These are phyloP conservation scores for Umbelopsis vinacea DNA, from an alignment of 192 early-diverging fungal species.

Conservation along the genomic window DNA sequence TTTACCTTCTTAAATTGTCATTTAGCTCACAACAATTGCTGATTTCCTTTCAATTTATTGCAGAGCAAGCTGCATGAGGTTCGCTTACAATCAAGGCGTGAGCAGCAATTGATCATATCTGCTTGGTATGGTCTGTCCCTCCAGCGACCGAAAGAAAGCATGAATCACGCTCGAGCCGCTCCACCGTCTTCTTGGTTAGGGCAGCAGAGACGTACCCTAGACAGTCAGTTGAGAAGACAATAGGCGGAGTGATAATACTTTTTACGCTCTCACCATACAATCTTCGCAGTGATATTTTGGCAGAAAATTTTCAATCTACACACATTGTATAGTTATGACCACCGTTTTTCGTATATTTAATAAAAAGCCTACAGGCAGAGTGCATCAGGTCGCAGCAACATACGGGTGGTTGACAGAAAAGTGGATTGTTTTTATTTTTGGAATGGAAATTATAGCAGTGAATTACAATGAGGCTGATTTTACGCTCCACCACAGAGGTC, in stretches of 20 bases:
- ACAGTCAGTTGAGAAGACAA: constrained; percentile 53
- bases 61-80: constrained; percentile 72
- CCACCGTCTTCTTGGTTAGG: constrained; percentile 72
- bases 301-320: not conserved
- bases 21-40: too few relatives aligned
- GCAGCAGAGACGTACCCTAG: constrained; percentile 67
- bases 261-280: too few relatives aligned
- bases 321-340: constrained; percentile 12
- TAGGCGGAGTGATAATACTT: not conserved
- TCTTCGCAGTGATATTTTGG: not conserved
- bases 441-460: not conserved
- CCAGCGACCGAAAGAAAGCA: constrained; percentile 39
- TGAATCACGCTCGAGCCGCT: constrained; percentile 55
- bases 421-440: not conserved
- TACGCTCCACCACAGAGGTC: not conserved
- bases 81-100: constrained; percentile 70
- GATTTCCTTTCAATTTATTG: not conserved
- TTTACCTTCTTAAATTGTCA: not conserved
- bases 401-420: not conserved
- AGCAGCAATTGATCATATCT: constrained; percentile 81
- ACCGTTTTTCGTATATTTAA: constrained; percentile 1
- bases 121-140: constrained; percentile 73
- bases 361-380: not conserved
- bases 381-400: not conserved
- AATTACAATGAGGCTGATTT: not conserved